Evolutionary conservation across 108 stramenopile species (phyloP).

Genomic region (Pinguiococcus pyrenoidosus): DNA sequence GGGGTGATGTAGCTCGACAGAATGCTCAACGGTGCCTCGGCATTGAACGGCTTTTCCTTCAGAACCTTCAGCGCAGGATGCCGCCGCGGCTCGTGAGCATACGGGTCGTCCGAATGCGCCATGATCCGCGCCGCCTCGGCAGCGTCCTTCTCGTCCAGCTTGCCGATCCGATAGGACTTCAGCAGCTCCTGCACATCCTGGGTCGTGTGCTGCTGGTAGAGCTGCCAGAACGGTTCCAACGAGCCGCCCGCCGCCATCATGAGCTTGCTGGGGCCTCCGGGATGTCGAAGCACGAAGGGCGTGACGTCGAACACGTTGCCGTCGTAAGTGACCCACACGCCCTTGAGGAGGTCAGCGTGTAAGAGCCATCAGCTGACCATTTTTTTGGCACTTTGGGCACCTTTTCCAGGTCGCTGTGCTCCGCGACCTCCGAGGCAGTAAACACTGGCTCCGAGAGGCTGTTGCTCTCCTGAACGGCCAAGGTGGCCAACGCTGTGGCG

Average conservation of each 20-base stretch:
- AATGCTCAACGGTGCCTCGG: constrained; percentile 6
- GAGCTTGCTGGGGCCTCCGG: constrained; percentile 70
- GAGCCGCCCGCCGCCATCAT: constrained; percentile 59
- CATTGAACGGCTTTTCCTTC: constrained; percentile 47
- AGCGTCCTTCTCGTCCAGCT: constrained; percentile 15
- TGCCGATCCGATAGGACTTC: constrained; percentile 23
- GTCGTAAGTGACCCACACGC: constrained; percentile 73
- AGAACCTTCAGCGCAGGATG: constrained; percentile 32
- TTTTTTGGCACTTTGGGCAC: too few relatives aligned
- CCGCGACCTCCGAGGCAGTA: too few relatives aligned
- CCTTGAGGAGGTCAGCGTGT: too few relatives aligned
- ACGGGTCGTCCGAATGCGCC: constrained; percentile 25
- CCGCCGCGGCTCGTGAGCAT: constrained; percentile 47
- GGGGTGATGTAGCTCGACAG: constrained; percentile 59
- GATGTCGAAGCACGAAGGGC: constrained; percentile 55
- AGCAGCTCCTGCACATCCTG: constrained; percentile 12
- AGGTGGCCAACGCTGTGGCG: too few relatives aligned
- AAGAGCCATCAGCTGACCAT: too few relatives aligned
- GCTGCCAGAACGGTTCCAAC: constrained; percentile 63
- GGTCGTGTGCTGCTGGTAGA: constrained; percentile 43
- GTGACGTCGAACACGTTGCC: constrained; percentile 90
- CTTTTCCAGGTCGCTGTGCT: too few relatives aligned
- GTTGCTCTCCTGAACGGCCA: too few relatives aligned
- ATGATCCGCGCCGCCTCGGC: neutral
- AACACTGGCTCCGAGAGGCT: too few relatives aligned